These are phyloP conservation scores for Aspergillus nomiae DNA, from an alignment of 2,329 filamentous ascomycete species.

Conservation along the genomic window DNA sequence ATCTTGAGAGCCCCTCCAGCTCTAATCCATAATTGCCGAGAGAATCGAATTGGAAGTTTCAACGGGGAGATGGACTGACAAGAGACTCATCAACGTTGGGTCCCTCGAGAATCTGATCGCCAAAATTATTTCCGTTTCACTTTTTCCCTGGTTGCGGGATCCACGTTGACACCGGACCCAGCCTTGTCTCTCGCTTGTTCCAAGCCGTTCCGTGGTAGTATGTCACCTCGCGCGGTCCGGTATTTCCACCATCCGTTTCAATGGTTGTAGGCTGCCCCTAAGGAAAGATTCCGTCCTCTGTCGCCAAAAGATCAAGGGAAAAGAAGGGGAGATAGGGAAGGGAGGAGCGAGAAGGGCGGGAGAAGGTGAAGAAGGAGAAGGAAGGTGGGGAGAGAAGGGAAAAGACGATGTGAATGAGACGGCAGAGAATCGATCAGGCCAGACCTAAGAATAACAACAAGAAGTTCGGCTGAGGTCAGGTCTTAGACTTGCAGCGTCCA, in stretches of 20 bases:
- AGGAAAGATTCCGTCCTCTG: neutral
- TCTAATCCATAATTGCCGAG: conserved; percentile 13
- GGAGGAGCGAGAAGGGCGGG: conserved; percentile 1
- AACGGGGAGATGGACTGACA: conserved; percentile 3
- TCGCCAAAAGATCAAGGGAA: neutral
- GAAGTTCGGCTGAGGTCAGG: neutral
- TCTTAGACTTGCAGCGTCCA: conserved; percentile 19
- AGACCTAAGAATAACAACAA: conserved; percentile 18
- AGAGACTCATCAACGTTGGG: neutral
- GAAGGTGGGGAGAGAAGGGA: neutral
- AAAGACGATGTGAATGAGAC: neutral
- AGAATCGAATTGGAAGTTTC: conserved; percentile 2
- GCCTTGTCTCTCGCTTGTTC: conserved; percentile 6
- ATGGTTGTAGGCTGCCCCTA: neutral
- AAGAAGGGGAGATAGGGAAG: neutral
- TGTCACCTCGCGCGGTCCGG: neutral
- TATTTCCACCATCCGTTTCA: conserved; percentile 1
- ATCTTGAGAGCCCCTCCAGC: neutral
- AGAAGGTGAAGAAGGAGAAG: neutral
- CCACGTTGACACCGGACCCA: conserved; percentile 21
- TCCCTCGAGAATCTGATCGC: conserved; percentile 6
- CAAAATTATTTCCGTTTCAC: conserved; percentile 9
- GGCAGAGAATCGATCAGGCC: conserved; percentile 15
- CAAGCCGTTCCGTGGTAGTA: conserved; percentile 1
- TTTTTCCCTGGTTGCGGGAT: conserved; percentile 9